phyloP scores from a whole-genome alignment of 2,329 filamentous ascomycete species.

The Fusarium nodosum region DNA sequence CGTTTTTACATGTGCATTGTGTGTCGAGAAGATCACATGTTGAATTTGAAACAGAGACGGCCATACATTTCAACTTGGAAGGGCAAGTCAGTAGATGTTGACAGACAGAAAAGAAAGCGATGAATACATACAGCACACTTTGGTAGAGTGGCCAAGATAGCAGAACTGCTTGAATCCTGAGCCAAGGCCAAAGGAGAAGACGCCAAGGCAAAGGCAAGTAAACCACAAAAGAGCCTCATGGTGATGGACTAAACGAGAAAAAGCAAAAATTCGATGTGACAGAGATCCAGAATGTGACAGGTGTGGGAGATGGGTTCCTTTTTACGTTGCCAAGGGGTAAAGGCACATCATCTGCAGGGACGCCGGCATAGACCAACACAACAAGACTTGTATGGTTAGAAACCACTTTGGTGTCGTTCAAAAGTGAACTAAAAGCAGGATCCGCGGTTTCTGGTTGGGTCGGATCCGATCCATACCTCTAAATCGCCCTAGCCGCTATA shows the following conservation, averaged over 20 bases:
- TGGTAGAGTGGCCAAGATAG: constrained; percentile 44
- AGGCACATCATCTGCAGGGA: neutral
- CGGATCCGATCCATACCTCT: neutral
- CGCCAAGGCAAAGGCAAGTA: neutral
- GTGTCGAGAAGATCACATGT: constrained; percentile 48
- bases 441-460: neutral
- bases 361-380: neutral
- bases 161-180: neutral
- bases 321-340: neutral
- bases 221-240: constrained; percentile 2
- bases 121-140: constrained; percentile 51
- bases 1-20: constrained; percentile 53
- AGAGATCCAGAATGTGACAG: neutral
- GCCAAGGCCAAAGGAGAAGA: constrained; percentile 5
- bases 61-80: constrained; percentile 49
- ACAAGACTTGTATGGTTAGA: neutral
- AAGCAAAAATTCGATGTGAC: neutral
- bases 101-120: neutral
- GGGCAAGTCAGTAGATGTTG: neutral
- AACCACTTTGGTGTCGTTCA: neutral
- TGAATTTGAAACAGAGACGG: constrained; percentile 44
- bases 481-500: neutral
- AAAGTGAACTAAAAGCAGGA: neutral
- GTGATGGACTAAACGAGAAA: neutral
- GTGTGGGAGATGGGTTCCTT: neutral